Base-by-base conservation (phyloP, 148 eudicot genomes). In the Arctostaphylos glauca region DNA sequence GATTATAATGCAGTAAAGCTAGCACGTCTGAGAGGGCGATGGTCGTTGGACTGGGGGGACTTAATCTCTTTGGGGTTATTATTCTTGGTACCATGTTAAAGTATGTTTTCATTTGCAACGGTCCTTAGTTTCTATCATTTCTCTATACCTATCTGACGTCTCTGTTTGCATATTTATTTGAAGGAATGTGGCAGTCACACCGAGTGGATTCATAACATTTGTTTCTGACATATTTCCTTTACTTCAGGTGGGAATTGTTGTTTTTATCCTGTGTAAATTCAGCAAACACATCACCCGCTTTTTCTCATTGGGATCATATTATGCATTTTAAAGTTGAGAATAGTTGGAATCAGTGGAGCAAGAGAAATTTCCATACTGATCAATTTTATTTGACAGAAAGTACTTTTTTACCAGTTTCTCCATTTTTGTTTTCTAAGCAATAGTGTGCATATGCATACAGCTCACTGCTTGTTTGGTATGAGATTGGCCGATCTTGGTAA, bases 31-130 rank as follows among this genome's bases (percentile, higher is more conserved):
- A 96, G 86, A 90, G 94, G 88, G 98, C 97, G 18, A 88, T 95
- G 97, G 97, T 90, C 83, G 82, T 91, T 85, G 99, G 98, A 86
- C 85, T 96, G 58, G 99, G 99, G 77, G 98, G 84, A 56, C 92
- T 96, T 16, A 96, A 96, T 90, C 86, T 94, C 71, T 91, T 92
- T 88, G 99, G 99, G 82, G 96, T 96, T 75, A 78, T 96, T 77
- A 60, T 90, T 86, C 99, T 96, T 81, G 89, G 92, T 80, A 83
- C 94, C 85, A 89, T 96, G 97, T 85, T 96, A 80, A 93, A 89
- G 99, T 96, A 90, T 67, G 91, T 43, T 74, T 82, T 66, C 59
- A 9, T 81, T 54, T 38, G 50, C 71, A 23, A 81, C 48, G 54
- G n/a, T 74, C 81, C 81, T 86, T 70, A 49, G 19, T 60, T 73